phyloP scores from a whole-genome alignment of 805 yeast genomes.

The Candida mattraensis region DNA sequence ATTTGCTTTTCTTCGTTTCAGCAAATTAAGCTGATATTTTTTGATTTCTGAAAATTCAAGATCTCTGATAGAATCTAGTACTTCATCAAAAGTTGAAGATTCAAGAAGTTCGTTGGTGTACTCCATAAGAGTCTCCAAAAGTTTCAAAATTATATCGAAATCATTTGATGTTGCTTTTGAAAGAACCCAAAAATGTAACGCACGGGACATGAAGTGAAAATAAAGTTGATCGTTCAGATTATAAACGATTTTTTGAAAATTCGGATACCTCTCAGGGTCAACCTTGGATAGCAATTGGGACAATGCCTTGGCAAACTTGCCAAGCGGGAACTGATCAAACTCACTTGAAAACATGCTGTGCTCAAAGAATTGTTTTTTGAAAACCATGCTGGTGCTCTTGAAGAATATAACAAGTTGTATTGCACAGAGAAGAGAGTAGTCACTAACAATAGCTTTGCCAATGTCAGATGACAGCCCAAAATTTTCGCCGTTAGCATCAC shows the following conservation, averaged over 20 bases:
- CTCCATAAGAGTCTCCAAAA: conserved; percentile 40
- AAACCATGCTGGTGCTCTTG: conserved; percentile 55
- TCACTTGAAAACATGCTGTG: conserved; percentile 61
- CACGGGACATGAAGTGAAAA: conserved; percentile 54
- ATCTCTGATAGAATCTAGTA: conserved; percentile 42
- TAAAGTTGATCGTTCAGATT: conserved; percentile 53
- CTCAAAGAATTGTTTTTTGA: conserved; percentile 62
- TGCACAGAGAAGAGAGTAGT: conserved; percentile 50
- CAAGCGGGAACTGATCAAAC: conserved; percentile 51
- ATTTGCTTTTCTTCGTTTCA: conserved; percentile 37
- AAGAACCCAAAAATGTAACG: conserved; percentile 64
- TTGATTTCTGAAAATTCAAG: conserved; percentile 52
- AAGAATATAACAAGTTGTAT: conserved; percentile 56
- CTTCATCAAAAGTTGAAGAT: conserved; percentile 40
- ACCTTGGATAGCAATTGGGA: conserved; percentile 27
- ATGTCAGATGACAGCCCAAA: conserved; percentile 51
- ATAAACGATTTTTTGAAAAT: conserved; percentile 41
- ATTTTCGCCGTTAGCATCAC: conserved; percentile 44
- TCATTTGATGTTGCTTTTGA: conserved; percentile 57
- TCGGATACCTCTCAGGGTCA: conserved; percentile 32
- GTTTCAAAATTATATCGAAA: conserved; percentile 46
- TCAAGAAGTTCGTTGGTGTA: conserved; percentile 24
- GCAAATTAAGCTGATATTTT: conserved; percentile 47
- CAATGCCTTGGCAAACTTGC: conserved; percentile 35
- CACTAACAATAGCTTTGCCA: conserved; percentile 39